Evolutionary conservation across 2,329 filamentous ascomycete genomes (phyloP).

Genomic region (Trichoderma sp.): DNA sequence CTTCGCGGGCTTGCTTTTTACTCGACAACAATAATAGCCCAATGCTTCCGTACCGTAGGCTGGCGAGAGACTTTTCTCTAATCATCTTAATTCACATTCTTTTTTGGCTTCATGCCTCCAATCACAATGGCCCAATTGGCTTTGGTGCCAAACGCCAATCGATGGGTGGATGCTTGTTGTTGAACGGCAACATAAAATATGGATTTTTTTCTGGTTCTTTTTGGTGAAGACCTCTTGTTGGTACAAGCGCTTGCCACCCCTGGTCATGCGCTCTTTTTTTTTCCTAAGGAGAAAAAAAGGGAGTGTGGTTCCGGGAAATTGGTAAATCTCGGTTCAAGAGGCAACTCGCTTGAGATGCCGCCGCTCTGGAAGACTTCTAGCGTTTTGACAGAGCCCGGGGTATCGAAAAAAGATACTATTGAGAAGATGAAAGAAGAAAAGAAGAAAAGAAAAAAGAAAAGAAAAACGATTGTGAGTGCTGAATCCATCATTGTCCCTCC

Average conservation of each 20-base stretch:
- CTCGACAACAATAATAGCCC: background rate
- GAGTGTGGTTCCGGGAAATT: constrained; percentile 19
- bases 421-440: background rate
- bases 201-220: background rate
- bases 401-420: constrained; percentile 17
- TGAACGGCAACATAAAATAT: background rate
- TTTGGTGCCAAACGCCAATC: background rate
- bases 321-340: constrained; percentile 15
- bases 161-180: background rate
- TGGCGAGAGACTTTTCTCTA: background rate
- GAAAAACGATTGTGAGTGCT: constrained; percentile 4
- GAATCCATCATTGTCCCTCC: background rate
- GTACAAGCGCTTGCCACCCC: constrained; percentile 21
- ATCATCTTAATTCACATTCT: constrained; percentile 1
- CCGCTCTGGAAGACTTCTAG: background rate
- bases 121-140: background rate
- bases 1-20: background rate
- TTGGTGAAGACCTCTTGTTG: constrained; percentile 6
- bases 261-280: constrained; percentile 17
- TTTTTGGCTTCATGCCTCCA: background rate
- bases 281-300: constrained; percentile 4
- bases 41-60: background rate
- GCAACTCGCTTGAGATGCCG: constrained; percentile 15
- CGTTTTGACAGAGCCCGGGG: background rate
- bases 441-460: background rate